Evolutionary conservation across 164 flowering plant species (phyloP).

Genomic region (Berberis vulgaris): DNA sequence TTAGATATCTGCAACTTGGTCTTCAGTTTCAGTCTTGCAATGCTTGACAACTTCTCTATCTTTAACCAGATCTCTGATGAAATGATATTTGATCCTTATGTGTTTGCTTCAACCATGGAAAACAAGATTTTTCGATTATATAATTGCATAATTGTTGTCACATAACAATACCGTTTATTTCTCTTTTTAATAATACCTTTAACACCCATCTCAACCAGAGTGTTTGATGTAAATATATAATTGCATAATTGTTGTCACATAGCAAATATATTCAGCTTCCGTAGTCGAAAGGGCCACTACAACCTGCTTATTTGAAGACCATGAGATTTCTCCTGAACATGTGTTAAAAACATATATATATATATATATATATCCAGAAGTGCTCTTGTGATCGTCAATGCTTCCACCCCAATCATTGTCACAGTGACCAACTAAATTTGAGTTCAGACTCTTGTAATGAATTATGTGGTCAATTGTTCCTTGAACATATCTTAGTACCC

Average conservation of each 20-base stretch:
- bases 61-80: background rate
- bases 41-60: background rate
- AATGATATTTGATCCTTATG: background rate
- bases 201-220: background rate
- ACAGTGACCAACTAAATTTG: background rate
- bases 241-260: too few relatives aligned
- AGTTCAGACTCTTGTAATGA: background rate
- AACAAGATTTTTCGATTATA: background rate
- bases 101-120: background rate
- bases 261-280: background rate
- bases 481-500: background rate
- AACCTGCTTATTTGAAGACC: background rate
- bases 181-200: background rate
- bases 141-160: background rate
- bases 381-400: too few relatives aligned
- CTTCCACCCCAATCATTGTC: background rate
- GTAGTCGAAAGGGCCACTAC: background rate
- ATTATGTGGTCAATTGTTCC: background rate
- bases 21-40: background rate
- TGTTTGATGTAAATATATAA: too few relatives aligned
- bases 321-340: background rate
- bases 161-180: background rate
- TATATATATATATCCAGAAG: background rate
- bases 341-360: background rate
- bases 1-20: background rate